These are phyloP conservation scores for Candida hispaniensis DNA, from an alignment of 805 yeast species.

Conservation along the genomic window DNA sequence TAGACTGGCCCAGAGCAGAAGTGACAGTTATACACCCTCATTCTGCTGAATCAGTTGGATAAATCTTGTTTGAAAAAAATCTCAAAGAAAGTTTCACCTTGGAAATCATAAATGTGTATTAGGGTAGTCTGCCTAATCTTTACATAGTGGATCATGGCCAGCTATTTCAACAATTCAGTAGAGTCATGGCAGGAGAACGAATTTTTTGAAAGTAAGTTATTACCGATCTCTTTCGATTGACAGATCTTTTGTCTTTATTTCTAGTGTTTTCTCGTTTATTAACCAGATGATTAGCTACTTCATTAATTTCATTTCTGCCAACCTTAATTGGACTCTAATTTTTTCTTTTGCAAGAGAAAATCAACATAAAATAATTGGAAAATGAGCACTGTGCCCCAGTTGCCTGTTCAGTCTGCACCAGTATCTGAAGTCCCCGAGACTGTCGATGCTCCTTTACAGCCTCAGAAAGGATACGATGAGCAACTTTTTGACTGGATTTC, in stretches of 20 bases:
- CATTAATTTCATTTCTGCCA: too few species aligned
- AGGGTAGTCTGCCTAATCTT: too few species aligned
- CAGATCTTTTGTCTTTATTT: slow-evolving; percentile 1
- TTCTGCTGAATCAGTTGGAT: too few species aligned
- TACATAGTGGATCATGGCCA: too few species aligned
- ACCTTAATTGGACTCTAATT: too few species aligned
- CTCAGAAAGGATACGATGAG: slow-evolving; percentile 17
- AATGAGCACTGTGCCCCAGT: slow-evolving; percentile 14
- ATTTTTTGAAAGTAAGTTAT: slow-evolving; percentile 26
- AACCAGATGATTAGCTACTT: too few species aligned
- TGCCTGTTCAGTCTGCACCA: slow-evolving; percentile 12
- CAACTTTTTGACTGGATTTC: slow-evolving; percentile 18
- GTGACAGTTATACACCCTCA: slow-evolving; percentile 58
- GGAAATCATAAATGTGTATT: too few species aligned
- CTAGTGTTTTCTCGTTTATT: slow-evolving; percentile 17
- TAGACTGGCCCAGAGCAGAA: slow-evolving; percentile 44
- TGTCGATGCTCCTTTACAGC: slow-evolving; percentile 10
- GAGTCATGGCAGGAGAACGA: slow-evolving; percentile 61
- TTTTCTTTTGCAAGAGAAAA: too few species aligned
- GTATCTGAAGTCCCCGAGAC: slow-evolving; percentile 8
- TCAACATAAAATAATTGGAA: too few species aligned
- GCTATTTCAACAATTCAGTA: too few species aligned
- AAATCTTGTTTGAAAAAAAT: too few species aligned
- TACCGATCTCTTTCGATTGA: not conserved
- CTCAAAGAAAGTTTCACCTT: too few species aligned